These are phyloP conservation scores for Mycena chlorophos DNA, from an alignment of 768 basidiomycete genomes.

Conservation along the genomic window DNA sequence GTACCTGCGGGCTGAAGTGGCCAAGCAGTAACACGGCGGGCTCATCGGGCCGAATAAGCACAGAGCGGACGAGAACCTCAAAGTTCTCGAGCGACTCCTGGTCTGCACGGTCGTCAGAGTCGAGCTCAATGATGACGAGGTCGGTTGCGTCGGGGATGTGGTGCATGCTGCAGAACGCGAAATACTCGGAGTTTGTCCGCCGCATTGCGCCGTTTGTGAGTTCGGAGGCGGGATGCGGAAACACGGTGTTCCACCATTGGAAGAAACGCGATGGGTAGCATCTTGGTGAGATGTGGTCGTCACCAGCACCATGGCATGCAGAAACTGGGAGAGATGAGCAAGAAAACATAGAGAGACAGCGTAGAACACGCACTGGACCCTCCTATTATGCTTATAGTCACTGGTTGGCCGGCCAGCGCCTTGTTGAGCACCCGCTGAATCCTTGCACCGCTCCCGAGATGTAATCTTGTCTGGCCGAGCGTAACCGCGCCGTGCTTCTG, in stretches of 20 bases:
- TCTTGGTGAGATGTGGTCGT: slow-evolving; percentile 77
- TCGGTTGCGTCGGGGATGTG: slow-evolving; percentile 94
- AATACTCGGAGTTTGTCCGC: slow-evolving; percentile 90
- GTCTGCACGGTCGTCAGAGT: slow-evolving; percentile 82
- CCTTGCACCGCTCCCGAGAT: slow-evolving; percentile 78
- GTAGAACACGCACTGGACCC: slow-evolving; percentile 65
- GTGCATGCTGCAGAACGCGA: slow-evolving; percentile 89
- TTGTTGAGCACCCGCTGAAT: slow-evolving; percentile 81
- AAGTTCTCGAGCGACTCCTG: slow-evolving; percentile 76
- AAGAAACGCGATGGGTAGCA: slow-evolving; percentile 97
- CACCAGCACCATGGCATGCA: slow-evolving; percentile 90
- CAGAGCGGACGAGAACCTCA: slow-evolving; percentile 88
- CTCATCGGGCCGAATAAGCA: slow-evolving; percentile 85
- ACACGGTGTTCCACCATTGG: slow-evolving; percentile 96
- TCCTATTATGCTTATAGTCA: slow-evolving; percentile 88
- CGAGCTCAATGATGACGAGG: slow-evolving; percentile 93
- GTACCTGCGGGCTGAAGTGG: slow-evolving; percentile 88
- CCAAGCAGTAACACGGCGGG: slow-evolving; percentile 95
- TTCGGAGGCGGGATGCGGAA: slow-evolving; percentile 96
- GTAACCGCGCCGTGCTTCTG: slow-evolving; percentile 73
- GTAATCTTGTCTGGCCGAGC: slow-evolving; percentile 72
- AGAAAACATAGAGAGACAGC: not conserved
- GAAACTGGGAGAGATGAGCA: slow-evolving; percentile 57
- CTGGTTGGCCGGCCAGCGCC: slow-evolving; percentile 80
- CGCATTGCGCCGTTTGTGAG: slow-evolving; percentile 97